Conservation (phyloP, 768 basidiomycete species). For the Hemileccinum impolitum region DNA sequence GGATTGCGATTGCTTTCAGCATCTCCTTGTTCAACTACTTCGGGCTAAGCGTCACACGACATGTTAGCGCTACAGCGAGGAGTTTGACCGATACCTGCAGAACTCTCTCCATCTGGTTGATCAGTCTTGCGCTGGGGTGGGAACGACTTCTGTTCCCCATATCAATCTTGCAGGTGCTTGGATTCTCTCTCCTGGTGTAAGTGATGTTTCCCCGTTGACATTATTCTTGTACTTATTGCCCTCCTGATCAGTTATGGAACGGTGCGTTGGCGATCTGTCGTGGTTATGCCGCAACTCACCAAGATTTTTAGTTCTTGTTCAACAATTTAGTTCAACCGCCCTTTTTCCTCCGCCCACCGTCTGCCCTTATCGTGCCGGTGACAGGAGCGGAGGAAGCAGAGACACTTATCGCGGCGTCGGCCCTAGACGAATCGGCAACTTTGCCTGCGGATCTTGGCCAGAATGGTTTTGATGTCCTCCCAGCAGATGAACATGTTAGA, state of each 20-base stretch:
- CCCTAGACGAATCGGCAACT: conserved; percentile 76
- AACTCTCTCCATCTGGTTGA: conserved; percentile 93
- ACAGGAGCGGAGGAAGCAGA: conserved; percentile 57
- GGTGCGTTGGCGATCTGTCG: conserved; percentile 38
- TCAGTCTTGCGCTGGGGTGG: conserved; percentile 89
- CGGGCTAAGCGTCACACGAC: conserved; percentile 86
- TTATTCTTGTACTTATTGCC: conserved; percentile 8
- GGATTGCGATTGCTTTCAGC: conserved; percentile 67
- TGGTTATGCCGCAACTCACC: conserved; percentile 6
- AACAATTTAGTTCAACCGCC: conserved; percentile 76
- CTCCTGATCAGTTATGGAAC: conserved; percentile 69
- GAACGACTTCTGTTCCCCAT: conserved; percentile 80
- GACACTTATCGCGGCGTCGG: conserved; percentile 39
- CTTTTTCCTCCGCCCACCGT: conserved; percentile 50
- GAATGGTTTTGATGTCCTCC: conserved; percentile 81
- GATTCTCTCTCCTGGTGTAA: conserved; percentile 88
- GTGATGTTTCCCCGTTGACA: conserved; percentile 32
- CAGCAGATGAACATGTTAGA: conserved; percentile 39
- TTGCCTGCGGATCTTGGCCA: conserved; percentile 80
- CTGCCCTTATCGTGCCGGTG: conserved; percentile 27
- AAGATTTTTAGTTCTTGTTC: conserved; percentile 68
- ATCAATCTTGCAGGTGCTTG: conserved; percentile 76
- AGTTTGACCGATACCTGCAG: conserved; percentile 93
- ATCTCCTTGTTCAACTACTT: conserved; percentile 88
- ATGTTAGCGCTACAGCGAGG: conserved; percentile 90